phyloP scores from a whole-genome alignment of 1,284 basidiomycete species.

The Coniferiporia sulphurascens region DNA sequence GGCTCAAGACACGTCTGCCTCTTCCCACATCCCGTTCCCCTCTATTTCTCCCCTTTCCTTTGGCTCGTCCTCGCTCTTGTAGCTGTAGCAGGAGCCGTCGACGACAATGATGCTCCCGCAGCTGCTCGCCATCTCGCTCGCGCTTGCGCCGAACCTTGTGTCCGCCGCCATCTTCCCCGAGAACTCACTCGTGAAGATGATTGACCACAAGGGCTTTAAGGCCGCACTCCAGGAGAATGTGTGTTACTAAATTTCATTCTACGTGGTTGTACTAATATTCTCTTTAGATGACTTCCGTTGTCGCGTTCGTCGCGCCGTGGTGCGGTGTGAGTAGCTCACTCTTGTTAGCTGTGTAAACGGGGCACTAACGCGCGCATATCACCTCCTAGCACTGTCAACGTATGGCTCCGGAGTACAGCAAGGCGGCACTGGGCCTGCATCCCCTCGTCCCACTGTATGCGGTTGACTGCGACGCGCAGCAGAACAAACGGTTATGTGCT shows the following conservation, averaged over 20 bases:
- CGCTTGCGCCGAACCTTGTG: slow-evolving; percentile 45
- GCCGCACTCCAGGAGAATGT: slow-evolving; percentile 75
- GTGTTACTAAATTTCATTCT: slow-evolving; percentile 28
- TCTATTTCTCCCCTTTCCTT: background rate
- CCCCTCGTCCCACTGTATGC: slow-evolving; percentile 88
- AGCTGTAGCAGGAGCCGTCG: background rate
- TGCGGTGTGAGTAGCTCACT: slow-evolving; percentile 59
- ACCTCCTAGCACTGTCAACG: slow-evolving; percentile 74
- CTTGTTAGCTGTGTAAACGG: background rate
- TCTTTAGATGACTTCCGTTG: slow-evolving; percentile 61
- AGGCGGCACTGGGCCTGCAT: slow-evolving; percentile 73
- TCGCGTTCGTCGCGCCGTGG: slow-evolving; percentile 91
- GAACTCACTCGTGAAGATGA: slow-evolving; percentile 67
- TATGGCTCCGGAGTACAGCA: slow-evolving; percentile 81
- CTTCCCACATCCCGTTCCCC: background rate
- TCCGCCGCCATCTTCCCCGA: slow-evolving; percentile 72
- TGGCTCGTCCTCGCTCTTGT: background rate
- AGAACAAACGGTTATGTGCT: slow-evolving; percentile 78
- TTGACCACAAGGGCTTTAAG: slow-evolving; percentile 71
- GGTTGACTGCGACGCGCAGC: slow-evolving; percentile 84
- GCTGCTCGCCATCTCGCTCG: slow-evolving; percentile 33
- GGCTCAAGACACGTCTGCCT: background rate
- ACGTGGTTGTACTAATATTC: slow-evolving; percentile 1
- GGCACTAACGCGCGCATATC: slow-evolving; percentile 1
- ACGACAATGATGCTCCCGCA: slow-evolving; percentile 27